Evolutionary conservation across 176 grass and related monocot genomes (phyloP).

Genomic region (Hordeum vulgare): MorexV3_pseudomolecules_assembly NC_058522.1:572032341-572032840

Average conservation of each 20-base stretch:
- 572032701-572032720: not conserved
- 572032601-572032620: not conserved
- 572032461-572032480: not conserved
- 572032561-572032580: not conserved
- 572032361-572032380: not conserved
- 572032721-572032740: not conserved
- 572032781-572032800: not conserved
- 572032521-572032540: not conserved
- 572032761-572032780: not conserved
- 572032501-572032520: not conserved
- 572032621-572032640: not conserved
- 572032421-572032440: not conserved
- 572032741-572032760: not conserved
- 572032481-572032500: not conserved
- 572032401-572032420: not conserved
- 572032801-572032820: not conserved
- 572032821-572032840: not conserved
- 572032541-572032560: not conserved
- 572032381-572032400: not conserved
- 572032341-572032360: not conserved
- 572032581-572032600: not conserved
- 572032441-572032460: not conserved
- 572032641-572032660: not conserved
- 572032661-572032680: not conserved
- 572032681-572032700: not conserved